Evolutionary conservation across 1,284 basidiomycete genomes (phyloP).

Genomic region (Ceraceosorus guamensis): DNA sequence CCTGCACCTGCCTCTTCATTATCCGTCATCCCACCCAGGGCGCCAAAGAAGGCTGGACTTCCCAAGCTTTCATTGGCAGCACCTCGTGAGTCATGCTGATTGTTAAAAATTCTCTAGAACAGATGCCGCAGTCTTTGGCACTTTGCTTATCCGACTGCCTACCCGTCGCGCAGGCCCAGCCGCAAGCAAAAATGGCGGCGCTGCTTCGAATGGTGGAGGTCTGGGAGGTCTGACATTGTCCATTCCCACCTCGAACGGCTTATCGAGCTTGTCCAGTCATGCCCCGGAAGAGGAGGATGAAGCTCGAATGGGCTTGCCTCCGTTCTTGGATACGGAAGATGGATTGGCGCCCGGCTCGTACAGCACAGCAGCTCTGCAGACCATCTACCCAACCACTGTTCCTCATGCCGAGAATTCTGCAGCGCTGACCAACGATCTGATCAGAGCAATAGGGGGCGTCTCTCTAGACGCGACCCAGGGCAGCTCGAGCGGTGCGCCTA

Average conservation of each 20-base stretch:
- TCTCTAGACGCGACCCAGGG: slow-evolving; percentile 17
- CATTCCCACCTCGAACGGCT: background rate
- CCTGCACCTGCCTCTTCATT: background rate
- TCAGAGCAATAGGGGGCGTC: slow-evolving; percentile 35
- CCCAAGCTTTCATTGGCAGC: slow-evolving; percentile 31
- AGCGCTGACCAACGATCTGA: slow-evolving; percentile 36
- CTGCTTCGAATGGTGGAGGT: background rate
- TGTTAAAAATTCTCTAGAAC: background rate
- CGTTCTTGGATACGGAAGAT: background rate
- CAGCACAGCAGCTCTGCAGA: slow-evolving; percentile 1
- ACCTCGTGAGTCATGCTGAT: slow-evolving; percentile 1
- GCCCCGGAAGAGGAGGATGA: too few species aligned
- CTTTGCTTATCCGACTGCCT: background rate
- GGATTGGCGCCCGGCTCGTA: background rate
- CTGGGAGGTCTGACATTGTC: background rate
- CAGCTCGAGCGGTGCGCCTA: background rate
- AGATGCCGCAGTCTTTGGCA: too few species aligned
- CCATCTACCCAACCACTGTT: slow-evolving; percentile 37
- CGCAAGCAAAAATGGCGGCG: too few species aligned
- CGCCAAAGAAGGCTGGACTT: slow-evolving; percentile 34
- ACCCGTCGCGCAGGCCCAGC: background rate
- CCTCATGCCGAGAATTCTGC: slow-evolving; percentile 12
- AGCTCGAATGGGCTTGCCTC: too few species aligned
- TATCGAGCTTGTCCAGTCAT: slow-evolving; percentile 8
- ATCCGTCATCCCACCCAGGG: slow-evolving; percentile 38